Evolutionary conservation across 345 rosid species (phyloP), one percentile per base, ranked within the genome.

Genomic region (Salix viminalis): DNA sequence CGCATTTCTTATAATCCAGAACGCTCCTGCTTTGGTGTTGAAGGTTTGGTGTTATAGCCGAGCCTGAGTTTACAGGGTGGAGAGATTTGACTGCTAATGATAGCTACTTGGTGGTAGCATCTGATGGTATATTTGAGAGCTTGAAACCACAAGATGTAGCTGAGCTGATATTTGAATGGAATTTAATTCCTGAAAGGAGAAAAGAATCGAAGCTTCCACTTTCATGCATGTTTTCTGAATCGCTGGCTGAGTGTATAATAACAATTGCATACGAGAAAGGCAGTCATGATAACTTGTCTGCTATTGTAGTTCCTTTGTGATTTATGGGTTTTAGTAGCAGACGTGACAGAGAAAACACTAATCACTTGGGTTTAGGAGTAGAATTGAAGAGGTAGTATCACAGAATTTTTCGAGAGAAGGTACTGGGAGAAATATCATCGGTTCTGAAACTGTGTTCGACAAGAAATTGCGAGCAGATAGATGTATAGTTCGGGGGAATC

Each of bases 111-210:
- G 75, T 78, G 76, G 78, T 84, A 73, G 75, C 84, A 44, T 81
- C 84, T 10, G 84, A 84, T 50, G 83, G 86, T 7, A 75, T 81
- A n/a, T 81, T 84, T 73, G 86, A 84, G 62, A 79, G 80, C 42
- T 69, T 77, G 79, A 60, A 74, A 21, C 26, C 46, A 16, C 26
- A 74, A 16, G 81, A 77, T 32, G 39, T 77, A 48, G 14, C 50
- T 79, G 77, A 68, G 39, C 76, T 71, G 5, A 60, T 82, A 37
- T 26, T 19, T 23, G 28, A 71, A 58, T 74, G 79, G 76, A 60
- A 70, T 65, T 69, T 19, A 18, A 23, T 21, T 36, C 28, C n/a
- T 39, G 37, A 50, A 68, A 61, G 69, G 39, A 21, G 42, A 2
- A 7, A 41, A 36, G 50, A 21, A 6, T 58, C 60, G 9, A n/a